Base-by-base conservation (phyloP, 2,329 filamentous ascomycete species). In the Neonectria sp. region DNA sequence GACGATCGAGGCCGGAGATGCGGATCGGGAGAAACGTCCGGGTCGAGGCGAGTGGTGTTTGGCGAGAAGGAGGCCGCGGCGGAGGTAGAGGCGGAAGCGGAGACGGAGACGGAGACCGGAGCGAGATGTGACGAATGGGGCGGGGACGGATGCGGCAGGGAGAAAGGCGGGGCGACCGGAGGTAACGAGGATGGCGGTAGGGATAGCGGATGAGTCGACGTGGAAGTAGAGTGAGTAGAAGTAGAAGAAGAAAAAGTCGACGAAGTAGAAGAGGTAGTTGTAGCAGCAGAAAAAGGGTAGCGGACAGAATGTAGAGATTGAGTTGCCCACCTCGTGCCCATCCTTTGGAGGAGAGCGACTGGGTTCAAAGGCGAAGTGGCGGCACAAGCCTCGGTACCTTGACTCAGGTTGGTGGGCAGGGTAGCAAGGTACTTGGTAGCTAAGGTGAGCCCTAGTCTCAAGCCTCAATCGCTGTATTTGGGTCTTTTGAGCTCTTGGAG, bases 271-370 rank as follows among this genome's bases (percentile, higher is more conserved):
- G 33, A n/a, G 24, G 56, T 29, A 37, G 35, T 15, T 31, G 55
- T 12, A 24, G 45, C 45, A 31, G 57, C 11, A 46, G 51, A 37
- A 7, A 57, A 51, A n/a, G 56, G 57, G 24, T 57, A 53, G 37
- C 51, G 27, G 25, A 43, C 27, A 17, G 49, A 65, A 60, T 60
- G 63, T 33, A 65, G 8, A 61, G 21, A 61, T 45, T 65, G 58
- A 49, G 57, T 60, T 37, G 49, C 29, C 57, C 63, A 61, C 52
- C 63, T 61, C 46, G 57, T 61, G 52, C 63, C 46, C 52, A 61
- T 61, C 33, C 57, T 61, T 61, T 60, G 55, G 56, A 65, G 51
- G 57, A 48, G 51, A 56, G 52, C 40, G 40, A 29, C 25, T 29
- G 25, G 46, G 46, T 31, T 29, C 13, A 13, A 52, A 52, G 15